Conservation (phyloP, 192 early-diverging fungal genomes). For the Spizellomyces punctatus region DNA sequence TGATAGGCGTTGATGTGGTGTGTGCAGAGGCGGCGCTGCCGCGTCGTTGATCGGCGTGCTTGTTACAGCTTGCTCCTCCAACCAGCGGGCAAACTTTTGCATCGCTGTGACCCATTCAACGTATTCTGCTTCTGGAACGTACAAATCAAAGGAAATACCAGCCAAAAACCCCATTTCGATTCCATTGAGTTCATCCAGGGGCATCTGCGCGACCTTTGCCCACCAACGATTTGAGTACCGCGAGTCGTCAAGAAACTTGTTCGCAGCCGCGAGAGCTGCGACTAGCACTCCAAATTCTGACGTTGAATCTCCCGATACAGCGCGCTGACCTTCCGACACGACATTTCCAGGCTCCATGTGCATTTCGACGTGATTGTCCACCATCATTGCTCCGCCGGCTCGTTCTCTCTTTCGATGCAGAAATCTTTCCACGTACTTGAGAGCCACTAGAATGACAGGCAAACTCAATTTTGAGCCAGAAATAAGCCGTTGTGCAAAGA, state of each 20-base stretch:
- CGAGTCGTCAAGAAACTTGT: conserved; percentile 10
- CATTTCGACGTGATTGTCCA: not conserved
- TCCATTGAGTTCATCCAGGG: not conserved
- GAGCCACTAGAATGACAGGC: conserved; percentile 8
- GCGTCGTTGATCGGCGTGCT: too few relatives aligned
- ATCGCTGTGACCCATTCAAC: conserved; percentile 5
- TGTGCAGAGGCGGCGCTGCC: too few relatives aligned
- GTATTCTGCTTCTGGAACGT: not conserved
- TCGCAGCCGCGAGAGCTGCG: not conserved
- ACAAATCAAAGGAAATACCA: conserved; percentile 2
- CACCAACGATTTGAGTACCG: conserved; percentile 11
- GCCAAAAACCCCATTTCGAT: conserved; percentile 10
- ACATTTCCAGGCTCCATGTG: not conserved
- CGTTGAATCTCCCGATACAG: not conserved
- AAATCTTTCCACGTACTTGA: conserved; percentile 10
- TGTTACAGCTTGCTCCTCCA: not conserved
- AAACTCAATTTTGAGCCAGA: not conserved
- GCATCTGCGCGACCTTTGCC: conserved; percentile 4
- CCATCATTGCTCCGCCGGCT: not conserved
- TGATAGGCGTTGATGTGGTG: too few relatives aligned
- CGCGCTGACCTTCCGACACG: not conserved
- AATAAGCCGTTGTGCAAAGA: conserved; percentile 4
- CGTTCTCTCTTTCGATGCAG: not conserved
- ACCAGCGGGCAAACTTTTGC: conserved; percentile 7
- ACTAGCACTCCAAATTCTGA: not conserved